Evolutionary conservation across 371 early-diverging fungal genomes (phyloP).

Genomic region (Apophysomyces trapeziformis): DNA sequence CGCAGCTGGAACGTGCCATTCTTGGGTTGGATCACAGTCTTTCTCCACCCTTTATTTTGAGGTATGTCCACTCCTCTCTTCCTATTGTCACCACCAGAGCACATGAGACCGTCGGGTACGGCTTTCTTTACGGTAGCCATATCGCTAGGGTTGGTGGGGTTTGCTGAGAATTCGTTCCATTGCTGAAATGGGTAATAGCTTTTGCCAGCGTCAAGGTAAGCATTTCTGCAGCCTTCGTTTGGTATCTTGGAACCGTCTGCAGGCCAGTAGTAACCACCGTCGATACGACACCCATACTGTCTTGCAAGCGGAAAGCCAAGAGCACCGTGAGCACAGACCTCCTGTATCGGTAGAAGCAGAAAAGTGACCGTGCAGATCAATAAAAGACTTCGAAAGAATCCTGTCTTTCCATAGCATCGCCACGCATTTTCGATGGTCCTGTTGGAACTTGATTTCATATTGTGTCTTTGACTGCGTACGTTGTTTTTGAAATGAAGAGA

Average conservation of each 20-base stretch:
- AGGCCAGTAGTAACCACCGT: slow-evolving; percentile 8
- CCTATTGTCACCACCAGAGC: neutral
- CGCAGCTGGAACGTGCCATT: slow-evolving; percentile 8
- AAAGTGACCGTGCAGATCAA: neutral
- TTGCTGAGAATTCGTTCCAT: slow-evolving; percentile 11
- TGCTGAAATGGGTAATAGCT: slow-evolving; percentile 6
- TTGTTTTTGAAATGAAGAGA: too few species aligned
- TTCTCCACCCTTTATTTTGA: neutral
- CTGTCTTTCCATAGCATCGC: too few species aligned
- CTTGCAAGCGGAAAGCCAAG: slow-evolving; percentile 7
- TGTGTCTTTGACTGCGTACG: too few species aligned
- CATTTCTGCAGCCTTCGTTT: slow-evolving; percentile 4
- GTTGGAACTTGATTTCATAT: too few species aligned
- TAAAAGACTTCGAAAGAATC: too few species aligned
- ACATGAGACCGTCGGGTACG: slow-evolving; percentile 1
- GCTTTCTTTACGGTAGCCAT: neutral
- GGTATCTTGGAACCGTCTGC: slow-evolving; percentile 2
- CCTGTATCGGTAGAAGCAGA: neutral
- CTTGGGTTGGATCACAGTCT: neutral
- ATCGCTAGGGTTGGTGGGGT: neutral
- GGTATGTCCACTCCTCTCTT: neutral
- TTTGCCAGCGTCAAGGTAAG: slow-evolving; percentile 6
- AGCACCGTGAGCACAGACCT: slow-evolving; percentile 8
- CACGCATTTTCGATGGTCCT: too few species aligned
- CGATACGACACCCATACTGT: slow-evolving; percentile 2